These are phyloP conservation scores for Talaromyces piceae DNA, from an alignment of 2,329 filamentous ascomycete species.

Conservation along the genomic window DNA sequence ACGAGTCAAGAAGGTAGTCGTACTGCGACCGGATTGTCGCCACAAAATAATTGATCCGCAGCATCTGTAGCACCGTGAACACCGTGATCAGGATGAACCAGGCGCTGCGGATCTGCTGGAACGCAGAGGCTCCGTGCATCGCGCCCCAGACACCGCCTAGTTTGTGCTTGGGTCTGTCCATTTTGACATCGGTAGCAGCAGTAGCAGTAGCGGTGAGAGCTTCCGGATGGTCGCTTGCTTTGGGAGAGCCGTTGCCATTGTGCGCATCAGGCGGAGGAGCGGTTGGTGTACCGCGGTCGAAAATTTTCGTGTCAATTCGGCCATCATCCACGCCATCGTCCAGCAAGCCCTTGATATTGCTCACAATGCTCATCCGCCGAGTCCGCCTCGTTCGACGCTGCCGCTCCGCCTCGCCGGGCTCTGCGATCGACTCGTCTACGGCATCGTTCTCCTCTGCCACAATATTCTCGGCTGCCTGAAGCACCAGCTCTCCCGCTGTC, in stretches of 20 bases:
- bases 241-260: neutral
- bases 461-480: conserved; percentile 54
- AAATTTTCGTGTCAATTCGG: conserved; percentile 15
- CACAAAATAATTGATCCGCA: conserved; percentile 86
- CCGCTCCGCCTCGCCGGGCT: conserved; percentile 40
- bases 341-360: conserved; percentile 66
- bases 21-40: conserved; percentile 81
- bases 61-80: conserved; percentile 72
- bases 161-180: conserved; percentile 13
- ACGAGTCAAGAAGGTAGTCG: conserved; percentile 60
- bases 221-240: too few relatives aligned
- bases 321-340: conserved; percentile 34
- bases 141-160: conserved; percentile 70
- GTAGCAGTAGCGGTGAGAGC: too few relatives aligned
- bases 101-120: conserved; percentile 65
- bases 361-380: conserved; percentile 56
- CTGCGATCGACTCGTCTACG: conserved; percentile 48
- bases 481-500: conserved; percentile 74
- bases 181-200: conserved; percentile 3
- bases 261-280: neutral
- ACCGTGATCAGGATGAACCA: conserved; percentile 82
- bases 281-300: conserved; percentile 10
- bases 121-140: conserved; percentile 64
- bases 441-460: conserved; percentile 50
- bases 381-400: conserved; percentile 49